Base-by-base conservation (phyloP, 257 asterid genomes). In the Galeopsis tetrahit region DNA sequence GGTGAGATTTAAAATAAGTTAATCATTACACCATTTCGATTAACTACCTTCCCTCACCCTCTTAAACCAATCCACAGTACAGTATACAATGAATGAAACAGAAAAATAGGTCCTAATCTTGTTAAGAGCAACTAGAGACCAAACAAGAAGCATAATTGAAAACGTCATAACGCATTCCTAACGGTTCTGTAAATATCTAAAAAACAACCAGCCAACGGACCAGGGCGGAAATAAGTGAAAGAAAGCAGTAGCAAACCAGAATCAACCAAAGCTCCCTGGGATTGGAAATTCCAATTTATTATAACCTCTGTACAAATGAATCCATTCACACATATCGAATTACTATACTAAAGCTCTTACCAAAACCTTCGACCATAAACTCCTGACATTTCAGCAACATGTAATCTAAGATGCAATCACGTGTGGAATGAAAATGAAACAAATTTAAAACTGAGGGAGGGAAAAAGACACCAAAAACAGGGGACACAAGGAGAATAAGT, bases 281-380 rank as follows among this genome's bases (percentile, higher is more conserved):
- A 61, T 14, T 38, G 46, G 43, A 48, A 11, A n/a, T 7, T 66
- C 73, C 15, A 43, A 14, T 11, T 49, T n/a, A 66, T 58, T 17
- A 49, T 38, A 38, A 65, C 38, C 48, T 75, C 70, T 75, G 73
- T 75, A 78, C 81, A 78, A 76, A 78, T 40, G 31, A 65, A 74
- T 71, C 71, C 52, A 35, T 53, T 70, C 21, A 71, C 42, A 57
- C 69, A 44, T 33, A 60, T 78, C 44, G 39, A 73, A 53, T 46
- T 58, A 28, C 74, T 69, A 42, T 13, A 80, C 49, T 58, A 66
- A 61, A 65, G 32, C 75, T 36, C 75, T 36, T 46, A 66, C 36
- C 31, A 64, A 63, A 31, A 59, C 56, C 69, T 42, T 63, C 21
- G 10, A 63, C 69, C 40, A 71, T 48, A 66, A 43, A 44, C 60